A percentile compares a stretch with the other conserved stretches of the same genome.
phyloP scores from a whole-genome alignment of 768 basidiomycete genomes.

The Sarcomyxa edulis region DNA sequence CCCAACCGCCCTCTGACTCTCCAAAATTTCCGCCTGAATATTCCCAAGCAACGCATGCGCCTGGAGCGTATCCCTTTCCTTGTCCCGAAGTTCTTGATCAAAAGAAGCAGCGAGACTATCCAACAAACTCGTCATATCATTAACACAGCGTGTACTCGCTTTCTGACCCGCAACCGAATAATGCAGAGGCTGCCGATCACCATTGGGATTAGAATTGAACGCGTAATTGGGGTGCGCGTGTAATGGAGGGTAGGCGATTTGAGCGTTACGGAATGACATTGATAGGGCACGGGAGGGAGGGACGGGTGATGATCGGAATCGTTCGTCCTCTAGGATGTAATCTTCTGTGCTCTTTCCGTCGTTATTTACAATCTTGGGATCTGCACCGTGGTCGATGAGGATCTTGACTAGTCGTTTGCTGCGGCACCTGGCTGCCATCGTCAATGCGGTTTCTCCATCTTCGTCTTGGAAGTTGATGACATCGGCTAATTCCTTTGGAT shows the following conservation, averaged over 20 bases:
- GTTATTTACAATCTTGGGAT: slow-evolving; percentile 90
- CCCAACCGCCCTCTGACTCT: slow-evolving; percentile 70
- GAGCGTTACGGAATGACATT: slow-evolving; percentile 73
- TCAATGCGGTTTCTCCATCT: slow-evolving; percentile 96
- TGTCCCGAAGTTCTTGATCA: slow-evolving; percentile 87
- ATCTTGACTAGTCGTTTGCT: slow-evolving; percentile 94
- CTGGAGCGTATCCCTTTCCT: slow-evolving; percentile 87
- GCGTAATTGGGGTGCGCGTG: slow-evolving; percentile 34
- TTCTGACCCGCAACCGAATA: slow-evolving; percentile 82
- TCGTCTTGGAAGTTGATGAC: slow-evolving; percentile 99
- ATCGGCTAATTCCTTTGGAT: slow-evolving; percentile 93
- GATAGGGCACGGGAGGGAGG: slow-evolving; percentile 60
- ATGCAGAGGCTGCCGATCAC: slow-evolving; percentile 72
- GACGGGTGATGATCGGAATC: slow-evolving; percentile 88
- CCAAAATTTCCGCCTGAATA: slow-evolving; percentile 87
- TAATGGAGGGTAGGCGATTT: slow-evolving; percentile 50
- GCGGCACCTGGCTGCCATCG: slow-evolving; percentile 92
- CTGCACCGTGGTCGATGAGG: slow-evolving; percentile 92
- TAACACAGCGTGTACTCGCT: slow-evolving; percentile 79
- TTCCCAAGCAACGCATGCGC: slow-evolving; percentile 81
- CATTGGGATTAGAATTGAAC: slow-evolving; percentile 44
- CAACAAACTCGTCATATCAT: slow-evolving; percentile 81
- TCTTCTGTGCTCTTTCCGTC: slow-evolving; percentile 98
- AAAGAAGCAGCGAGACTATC: slow-evolving; percentile 86
- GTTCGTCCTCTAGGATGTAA: slow-evolving; percentile 97